phyloP scores from a whole-genome alignment of 257 asterid genomes.

The Jasminum sambac region DNA sequence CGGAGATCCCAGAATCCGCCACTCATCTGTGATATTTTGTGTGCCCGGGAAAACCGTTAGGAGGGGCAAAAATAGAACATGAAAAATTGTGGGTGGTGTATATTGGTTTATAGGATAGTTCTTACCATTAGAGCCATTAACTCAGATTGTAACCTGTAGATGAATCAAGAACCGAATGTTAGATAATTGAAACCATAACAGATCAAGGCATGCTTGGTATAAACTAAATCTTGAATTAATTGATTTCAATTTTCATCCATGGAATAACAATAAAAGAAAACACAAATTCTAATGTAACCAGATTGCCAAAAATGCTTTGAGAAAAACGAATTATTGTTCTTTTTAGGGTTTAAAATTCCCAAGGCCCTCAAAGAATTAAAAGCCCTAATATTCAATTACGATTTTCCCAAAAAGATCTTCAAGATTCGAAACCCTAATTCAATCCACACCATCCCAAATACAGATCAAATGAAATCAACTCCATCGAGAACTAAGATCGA shows the following conservation, averaged over 20 bases:
- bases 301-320: too few species aligned
- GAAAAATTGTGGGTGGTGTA: not conserved
- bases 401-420: not conserved
- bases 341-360: not conserved
- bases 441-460: not conserved
- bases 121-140: slow-evolving; percentile 96
- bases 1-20: slow-evolving; percentile 93
- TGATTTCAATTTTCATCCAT: not conserved
- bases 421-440: not conserved
- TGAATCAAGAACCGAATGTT: slow-evolving; percentile 4
- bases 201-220: not conserved
- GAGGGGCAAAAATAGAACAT: not conserved
- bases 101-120: slow-evolving; percentile 3
- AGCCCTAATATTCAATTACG: too few species aligned
- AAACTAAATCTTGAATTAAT: too few species aligned
- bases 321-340: too few species aligned
- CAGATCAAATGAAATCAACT: not conserved
- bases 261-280: too few species aligned
- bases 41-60: not conserved
- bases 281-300: too few species aligned
- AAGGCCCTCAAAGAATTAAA: too few species aligned
- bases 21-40: slow-evolving; percentile 54
- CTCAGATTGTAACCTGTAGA: slow-evolving; percentile 83
- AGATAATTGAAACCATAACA: not conserved
- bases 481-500: not conserved